Conservation (phyloP, 1,139 yeast genomes). For the Martiniozyma asiatica region DNA sequence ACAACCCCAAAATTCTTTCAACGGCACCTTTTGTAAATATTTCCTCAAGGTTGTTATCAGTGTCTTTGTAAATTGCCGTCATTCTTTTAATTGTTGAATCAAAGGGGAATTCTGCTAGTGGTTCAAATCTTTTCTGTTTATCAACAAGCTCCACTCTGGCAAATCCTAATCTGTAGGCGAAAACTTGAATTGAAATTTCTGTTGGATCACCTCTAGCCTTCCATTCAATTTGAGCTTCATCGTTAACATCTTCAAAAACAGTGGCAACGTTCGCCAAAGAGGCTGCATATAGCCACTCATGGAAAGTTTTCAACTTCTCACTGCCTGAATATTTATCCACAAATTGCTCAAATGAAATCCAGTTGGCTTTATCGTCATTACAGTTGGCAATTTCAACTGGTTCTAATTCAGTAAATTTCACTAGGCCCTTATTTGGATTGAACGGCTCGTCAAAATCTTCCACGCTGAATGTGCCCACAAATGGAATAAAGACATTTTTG, state of each 20-base stretch:
- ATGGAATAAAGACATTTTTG: conserved; percentile 67
- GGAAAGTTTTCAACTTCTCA: conserved; percentile 23
- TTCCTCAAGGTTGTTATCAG: conserved; percentile 22
- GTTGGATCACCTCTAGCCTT: conserved; percentile 79
- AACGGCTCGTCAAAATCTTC: conserved; percentile 55
- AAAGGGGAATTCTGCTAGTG: conserved; percentile 61
- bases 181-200: conserved; percentile 72
- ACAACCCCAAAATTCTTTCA: conserved; percentile 52
- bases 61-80: conserved; percentile 45
- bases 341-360: conserved; percentile 17
- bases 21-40: conserved; percentile 72
- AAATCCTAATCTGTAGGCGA: conserved; percentile 43
- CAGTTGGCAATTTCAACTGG: conserved; percentile 37
- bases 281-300: conserved; percentile 45
- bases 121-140: conserved; percentile 27
- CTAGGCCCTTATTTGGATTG: conserved; percentile 57
- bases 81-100: conserved; percentile 69
- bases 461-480: conserved; percentile 53
- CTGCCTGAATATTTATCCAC: conserved; percentile 11
- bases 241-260: conserved; percentile 32
- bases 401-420: conserved; percentile 30
- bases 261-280: conserved; percentile 66
- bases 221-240: conserved; percentile 38
- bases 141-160: conserved; percentile 34
- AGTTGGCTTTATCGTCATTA: conserved; percentile 23